A percentile compares a stretch with the other conserved stretches of the same genome.
These are phyloP conservation scores for Pichia sp. DNA, from an alignment of 1,139 yeast genomes.

Conservation along the genomic window DNA sequence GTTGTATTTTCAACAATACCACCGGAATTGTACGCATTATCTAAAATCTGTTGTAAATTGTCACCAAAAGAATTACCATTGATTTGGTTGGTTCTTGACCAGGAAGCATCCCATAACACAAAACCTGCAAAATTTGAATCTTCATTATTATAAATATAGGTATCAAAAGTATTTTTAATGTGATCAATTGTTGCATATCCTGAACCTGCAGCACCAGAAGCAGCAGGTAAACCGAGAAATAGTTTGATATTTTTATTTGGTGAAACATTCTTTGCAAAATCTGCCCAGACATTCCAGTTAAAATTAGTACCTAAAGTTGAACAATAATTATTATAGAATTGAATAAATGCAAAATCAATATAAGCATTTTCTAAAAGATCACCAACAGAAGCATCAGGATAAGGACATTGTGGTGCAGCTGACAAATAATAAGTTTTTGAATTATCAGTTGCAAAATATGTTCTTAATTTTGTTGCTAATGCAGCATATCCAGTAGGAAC, in stretches of 20 bases:
- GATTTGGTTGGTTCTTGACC: slow-evolving; percentile 54
- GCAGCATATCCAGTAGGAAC: slow-evolving; percentile 53
- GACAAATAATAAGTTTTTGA: slow-evolving; percentile 68
- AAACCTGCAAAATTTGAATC: slow-evolving; percentile 66
- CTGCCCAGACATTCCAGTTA: slow-evolving; percentile 84
- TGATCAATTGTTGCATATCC: slow-evolving; percentile 53
- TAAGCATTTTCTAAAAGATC: slow-evolving; percentile 53
- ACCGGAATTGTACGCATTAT: slow-evolving; percentile 16
- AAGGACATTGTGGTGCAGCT: slow-evolving; percentile 95
- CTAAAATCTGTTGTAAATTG: slow-evolving; percentile 37
- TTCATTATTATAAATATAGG: slow-evolving; percentile 32
- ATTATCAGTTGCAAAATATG: slow-evolving; percentile 44
- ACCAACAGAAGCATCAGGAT: slow-evolving; percentile 84
- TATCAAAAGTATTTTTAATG: slow-evolving; percentile 32
- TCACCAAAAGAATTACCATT: slow-evolving; percentile 27
- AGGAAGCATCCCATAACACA: slow-evolving; percentile 89
- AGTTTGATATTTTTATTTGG: slow-evolving; percentile 65
- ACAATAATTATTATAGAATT: slow-evolving; percentile 91
- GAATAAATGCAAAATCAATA: slow-evolving; percentile 83
- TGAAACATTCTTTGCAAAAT: slow-evolving; percentile 53
- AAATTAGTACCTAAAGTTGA: slow-evolving; percentile 43
- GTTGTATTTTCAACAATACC: slow-evolving; percentile 7
- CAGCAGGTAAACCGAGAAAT: slow-evolving; percentile 48
- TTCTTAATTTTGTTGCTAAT: slow-evolving; percentile 54
- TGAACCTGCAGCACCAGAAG: slow-evolving; percentile 38